A percentile compares a stretch with the other conserved stretches of the same genome.
phyloP scores from a whole-genome alignment of 805 yeast genomes.

The Metschnikowia picachoensis region DNA sequence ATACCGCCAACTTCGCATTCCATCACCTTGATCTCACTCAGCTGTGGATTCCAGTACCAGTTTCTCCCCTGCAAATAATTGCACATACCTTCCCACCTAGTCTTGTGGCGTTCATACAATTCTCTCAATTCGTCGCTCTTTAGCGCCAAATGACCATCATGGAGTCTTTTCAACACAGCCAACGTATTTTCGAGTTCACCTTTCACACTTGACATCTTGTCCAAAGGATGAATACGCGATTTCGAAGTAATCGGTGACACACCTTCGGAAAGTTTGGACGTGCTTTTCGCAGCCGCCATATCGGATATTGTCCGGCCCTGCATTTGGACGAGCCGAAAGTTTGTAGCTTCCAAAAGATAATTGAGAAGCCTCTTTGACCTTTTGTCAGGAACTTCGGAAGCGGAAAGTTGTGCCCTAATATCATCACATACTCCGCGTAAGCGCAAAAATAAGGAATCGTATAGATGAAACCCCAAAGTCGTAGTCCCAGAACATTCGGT shows the following conservation, averaged over 20 bases:
- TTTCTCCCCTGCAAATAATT: not conserved
- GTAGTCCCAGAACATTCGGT: not conserved
- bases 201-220: not conserved
- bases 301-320: not conserved
- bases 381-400: not conserved
- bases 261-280: not conserved
- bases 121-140: not conserved
- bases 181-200: not conserved
- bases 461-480: not conserved
- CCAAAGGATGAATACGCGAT: too few relatives aligned
- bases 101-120: not conserved
- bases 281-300: not conserved
- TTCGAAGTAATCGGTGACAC: not conserved
- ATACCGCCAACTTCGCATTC: not conserved
- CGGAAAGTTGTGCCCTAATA: not conserved
- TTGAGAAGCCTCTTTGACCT: not conserved
- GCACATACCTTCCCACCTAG: not conserved
- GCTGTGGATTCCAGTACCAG: not conserved
- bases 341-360: not conserved
- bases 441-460: not conserved
- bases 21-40: not conserved
- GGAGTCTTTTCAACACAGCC: not conserved
- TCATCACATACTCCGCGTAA: not conserved
- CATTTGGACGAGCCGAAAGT: not conserved
- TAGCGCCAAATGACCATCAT: not conserved